A percentile compares a stretch with the other conserved stretches of the same genome.
Conservation (phyloP, 2,329 filamentous ascomycete species). For the Aspergillus piperis region DNA sequence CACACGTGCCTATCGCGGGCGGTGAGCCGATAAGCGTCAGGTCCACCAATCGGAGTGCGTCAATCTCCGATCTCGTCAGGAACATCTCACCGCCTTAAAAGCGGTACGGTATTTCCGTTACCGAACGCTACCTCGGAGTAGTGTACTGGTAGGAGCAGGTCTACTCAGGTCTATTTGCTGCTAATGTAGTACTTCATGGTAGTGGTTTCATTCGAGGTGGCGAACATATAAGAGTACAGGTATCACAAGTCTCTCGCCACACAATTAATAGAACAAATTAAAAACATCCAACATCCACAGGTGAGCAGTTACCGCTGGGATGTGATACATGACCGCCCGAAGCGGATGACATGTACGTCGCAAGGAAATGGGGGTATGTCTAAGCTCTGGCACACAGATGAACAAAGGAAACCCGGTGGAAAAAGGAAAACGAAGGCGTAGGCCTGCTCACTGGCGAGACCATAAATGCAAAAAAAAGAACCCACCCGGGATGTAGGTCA, state of each 20-base stretch:
- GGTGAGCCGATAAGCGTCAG: constrained; percentile 36
- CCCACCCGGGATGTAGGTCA: constrained; percentile 1
- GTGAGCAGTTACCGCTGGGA: constrained; percentile 9
- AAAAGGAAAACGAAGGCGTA: neutral
- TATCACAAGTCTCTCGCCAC: constrained; percentile 15
- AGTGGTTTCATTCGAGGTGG: neutral
- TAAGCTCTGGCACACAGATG: constrained; percentile 15
- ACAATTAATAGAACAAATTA: constrained; percentile 20
- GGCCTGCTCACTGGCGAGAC: neutral
- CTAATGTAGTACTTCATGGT: too few relatives aligned
- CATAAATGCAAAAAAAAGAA: neutral
- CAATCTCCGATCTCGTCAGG: constrained; percentile 6
- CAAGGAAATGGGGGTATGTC: constrained; percentile 19
- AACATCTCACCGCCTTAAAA: constrained; percentile 14
- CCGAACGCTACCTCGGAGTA: neutral
- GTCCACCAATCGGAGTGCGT: constrained; percentile 20
- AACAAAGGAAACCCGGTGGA: constrained; percentile 1
- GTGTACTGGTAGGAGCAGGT: too few relatives aligned
- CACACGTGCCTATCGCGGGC: constrained; percentile 31
- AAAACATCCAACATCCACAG: constrained; percentile 9
- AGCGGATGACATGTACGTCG: constrained; percentile 13
- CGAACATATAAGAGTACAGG: constrained; percentile 18
- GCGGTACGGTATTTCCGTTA: neutral
- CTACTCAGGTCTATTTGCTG: too few relatives aligned
- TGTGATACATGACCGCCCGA: constrained; percentile 14